phyloP scores from a whole-genome alignment of 805 yeast species.

The Pichia occidentalis region DNA sequence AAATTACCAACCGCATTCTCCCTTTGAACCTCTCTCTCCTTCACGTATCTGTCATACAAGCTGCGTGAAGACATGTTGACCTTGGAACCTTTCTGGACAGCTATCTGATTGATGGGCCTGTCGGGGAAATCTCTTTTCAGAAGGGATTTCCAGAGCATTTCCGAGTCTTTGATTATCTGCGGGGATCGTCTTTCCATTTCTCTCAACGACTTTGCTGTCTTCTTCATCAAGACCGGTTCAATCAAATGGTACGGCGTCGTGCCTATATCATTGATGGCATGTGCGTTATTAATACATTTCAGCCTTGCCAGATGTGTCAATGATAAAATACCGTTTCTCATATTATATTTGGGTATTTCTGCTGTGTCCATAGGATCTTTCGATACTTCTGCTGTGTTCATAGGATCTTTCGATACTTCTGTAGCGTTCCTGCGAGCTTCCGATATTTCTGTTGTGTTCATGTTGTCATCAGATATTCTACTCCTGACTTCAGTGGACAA shows the following conservation, averaged over 20 bases:
- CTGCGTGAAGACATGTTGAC: slow-evolving; percentile 31
- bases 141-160: slow-evolving; percentile 40
- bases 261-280: slow-evolving; percentile 30
- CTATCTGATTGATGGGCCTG: slow-evolving; percentile 29
- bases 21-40: slow-evolving; percentile 38
- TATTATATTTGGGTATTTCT: not conserved
- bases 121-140: slow-evolving; percentile 43
- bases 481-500: no score
- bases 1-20: slow-evolving; percentile 40
- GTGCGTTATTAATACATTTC: slow-evolving; percentile 28
- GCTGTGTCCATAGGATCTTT: not conserved
- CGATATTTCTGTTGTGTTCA: no score
- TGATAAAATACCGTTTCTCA: slow-evolving; percentile 19
- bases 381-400: not conserved
- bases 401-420: not conserved
- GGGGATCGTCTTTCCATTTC: slow-evolving; percentile 38
- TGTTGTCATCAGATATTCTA: no score
- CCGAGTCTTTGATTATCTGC: slow-evolving; percentile 36
- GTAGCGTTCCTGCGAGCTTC: no score
- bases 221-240: slow-evolving; percentile 39
- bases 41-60: slow-evolving; percentile 33
- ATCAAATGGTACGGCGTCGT: slow-evolving; percentile 38
- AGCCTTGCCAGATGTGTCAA: slow-evolving; percentile 24
- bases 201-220: slow-evolving; percentile 39
- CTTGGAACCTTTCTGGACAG: slow-evolving; percentile 17